These are phyloP conservation scores for Uronychia setigera DNA, from an alignment of 73 alveolate genomes.

Conservation along the genomic window DNA sequence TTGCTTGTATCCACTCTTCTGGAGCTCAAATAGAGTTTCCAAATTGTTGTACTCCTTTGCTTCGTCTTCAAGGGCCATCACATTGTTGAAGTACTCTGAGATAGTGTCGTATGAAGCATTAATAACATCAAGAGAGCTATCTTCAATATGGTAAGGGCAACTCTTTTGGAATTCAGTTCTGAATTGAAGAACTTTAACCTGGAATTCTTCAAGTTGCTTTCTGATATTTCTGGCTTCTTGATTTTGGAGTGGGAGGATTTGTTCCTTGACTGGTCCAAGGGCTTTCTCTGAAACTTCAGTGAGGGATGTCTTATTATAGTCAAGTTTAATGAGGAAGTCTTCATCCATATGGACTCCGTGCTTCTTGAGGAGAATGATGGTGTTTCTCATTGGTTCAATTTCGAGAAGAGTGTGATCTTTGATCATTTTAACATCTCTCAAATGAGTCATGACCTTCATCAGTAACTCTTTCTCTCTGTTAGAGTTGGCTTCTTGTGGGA, in stretches of 20 bases:
- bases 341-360: constrained; percentile 86
- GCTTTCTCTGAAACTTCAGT: constrained; percentile 96
- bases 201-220: constrained; percentile 86
- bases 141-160: constrained; percentile 92
- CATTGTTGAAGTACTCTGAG: constrained; percentile 78
- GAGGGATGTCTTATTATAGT: constrained; percentile 86
- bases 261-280: constrained; percentile 96
- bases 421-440: constrained; percentile 93
- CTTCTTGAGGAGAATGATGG: constrained; percentile 78
- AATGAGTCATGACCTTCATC: constrained; percentile 94
- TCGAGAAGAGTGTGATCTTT: constrained; percentile 80
- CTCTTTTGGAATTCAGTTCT: constrained; percentile 89
- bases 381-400: constrained; percentile 85
- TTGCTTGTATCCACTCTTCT: constrained; percentile 91
- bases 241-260: constrained; percentile 95
- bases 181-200: constrained; percentile 86
- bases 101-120: constrained; percentile 88
- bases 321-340: constrained; percentile 67
- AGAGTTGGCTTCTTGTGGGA: constrained; percentile 89
- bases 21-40: constrained; percentile 94
- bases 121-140: constrained; percentile 76
- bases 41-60: constrained; percentile 90
- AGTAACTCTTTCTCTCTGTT: constrained; percentile 69
- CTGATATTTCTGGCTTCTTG: constrained; percentile 96
- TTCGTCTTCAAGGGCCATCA: constrained; percentile 88